These are phyloP conservation scores for Mucor ambiguus DNA, from an alignment of 371 early-diverging fungal genomes.

Conservation along the genomic window DNA sequence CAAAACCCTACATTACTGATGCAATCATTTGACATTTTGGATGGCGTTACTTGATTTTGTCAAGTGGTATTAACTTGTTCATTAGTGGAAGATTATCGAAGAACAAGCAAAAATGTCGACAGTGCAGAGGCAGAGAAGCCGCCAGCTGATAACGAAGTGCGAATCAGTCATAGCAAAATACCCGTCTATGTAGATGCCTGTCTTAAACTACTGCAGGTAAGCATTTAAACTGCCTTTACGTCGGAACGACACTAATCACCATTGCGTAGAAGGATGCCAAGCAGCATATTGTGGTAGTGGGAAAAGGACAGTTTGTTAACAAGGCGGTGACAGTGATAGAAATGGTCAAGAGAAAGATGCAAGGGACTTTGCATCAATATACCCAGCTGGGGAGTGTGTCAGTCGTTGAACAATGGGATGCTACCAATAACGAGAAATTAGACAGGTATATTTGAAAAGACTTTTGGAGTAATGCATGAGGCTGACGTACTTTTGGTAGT, in stretches of 20 bases:
- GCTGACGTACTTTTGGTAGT: constrained; percentile 16
- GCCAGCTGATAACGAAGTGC: constrained; percentile 48
- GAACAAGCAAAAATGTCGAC: constrained; percentile 25
- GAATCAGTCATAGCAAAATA: constrained; percentile 39
- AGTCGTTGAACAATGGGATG: constrained; percentile 59
- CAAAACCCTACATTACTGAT: background rate
- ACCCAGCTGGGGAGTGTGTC: constrained; percentile 60
- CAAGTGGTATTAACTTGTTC: background rate
- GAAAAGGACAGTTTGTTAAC: constrained; percentile 57
- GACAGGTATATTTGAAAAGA: constrained; percentile 29
- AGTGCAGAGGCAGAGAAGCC: constrained; percentile 23
- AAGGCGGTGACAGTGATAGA: constrained; percentile 71
- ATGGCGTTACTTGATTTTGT: background rate
- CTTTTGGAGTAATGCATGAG: background rate
- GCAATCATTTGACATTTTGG: background rate
- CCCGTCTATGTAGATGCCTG: constrained; percentile 40
- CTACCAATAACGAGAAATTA: constrained; percentile 40
- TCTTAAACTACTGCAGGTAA: constrained; percentile 39
- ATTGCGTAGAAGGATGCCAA: constrained; percentile 22
- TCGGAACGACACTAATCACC: background rate
- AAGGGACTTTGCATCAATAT: constrained; percentile 62
- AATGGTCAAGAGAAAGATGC: constrained; percentile 63
- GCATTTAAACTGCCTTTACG: background rate
- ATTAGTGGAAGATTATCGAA: constrained; percentile 47
- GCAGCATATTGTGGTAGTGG: constrained; percentile 33